Conservation (phyloP, 305 asterid genomes). For the Ajuga reptans region DNA sequence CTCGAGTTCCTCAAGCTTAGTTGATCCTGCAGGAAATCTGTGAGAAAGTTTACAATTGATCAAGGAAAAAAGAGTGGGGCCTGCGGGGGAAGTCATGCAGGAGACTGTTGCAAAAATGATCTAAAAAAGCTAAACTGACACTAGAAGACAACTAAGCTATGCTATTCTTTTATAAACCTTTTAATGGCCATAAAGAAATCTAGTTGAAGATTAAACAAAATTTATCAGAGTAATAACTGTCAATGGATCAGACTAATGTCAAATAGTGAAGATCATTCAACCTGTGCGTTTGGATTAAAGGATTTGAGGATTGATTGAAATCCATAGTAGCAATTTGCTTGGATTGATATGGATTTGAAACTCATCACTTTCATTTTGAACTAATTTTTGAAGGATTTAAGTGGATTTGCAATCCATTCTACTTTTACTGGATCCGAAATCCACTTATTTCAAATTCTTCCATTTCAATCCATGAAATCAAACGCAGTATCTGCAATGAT, state of each 20-base stretch:
- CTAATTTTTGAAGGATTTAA: background rate
- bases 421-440: background rate
- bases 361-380: background rate
- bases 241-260: background rate
- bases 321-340: background rate
- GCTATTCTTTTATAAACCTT: background rate
- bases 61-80: background rate
- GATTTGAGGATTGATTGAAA: background rate
- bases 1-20: slow-evolving; percentile 51
- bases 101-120: background rate
- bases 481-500: background rate
- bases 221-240: background rate
- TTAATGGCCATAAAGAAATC: background rate
- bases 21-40: slow-evolving; percentile 95
- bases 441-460: background rate
- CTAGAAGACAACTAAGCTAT: slow-evolving; percentile 2
- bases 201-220: background rate
- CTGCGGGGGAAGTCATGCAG: background rate
- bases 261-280: background rate
- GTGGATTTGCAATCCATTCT: background rate
- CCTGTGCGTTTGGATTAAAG: background rate
- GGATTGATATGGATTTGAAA: background rate
- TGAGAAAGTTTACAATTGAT: slow-evolving; percentile 23
- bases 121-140: background rate
- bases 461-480: background rate